Conservation (phyloP, 768 basidiomycete species). For the Xanthoconium stramineum region DNA sequence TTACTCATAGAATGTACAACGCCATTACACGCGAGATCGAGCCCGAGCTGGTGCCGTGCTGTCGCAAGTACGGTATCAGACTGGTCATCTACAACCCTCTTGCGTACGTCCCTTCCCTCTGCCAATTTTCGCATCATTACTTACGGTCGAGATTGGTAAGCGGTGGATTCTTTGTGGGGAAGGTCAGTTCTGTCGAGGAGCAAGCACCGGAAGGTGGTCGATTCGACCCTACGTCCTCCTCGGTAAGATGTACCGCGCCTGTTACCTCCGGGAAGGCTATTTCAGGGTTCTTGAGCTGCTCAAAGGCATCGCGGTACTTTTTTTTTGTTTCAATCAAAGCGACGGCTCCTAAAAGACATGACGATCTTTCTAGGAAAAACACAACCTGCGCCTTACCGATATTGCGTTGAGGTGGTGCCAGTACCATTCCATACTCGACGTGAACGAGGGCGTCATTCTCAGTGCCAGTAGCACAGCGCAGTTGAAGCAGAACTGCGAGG, state of each 20-base stretch:
- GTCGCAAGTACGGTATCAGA: slow-evolving; percentile 54
- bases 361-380: slow-evolving; percentile 26
- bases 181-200: slow-evolving; percentile 38
- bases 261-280: slow-evolving; percentile 43
- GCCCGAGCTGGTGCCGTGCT: slow-evolving; percentile 51
- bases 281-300: slow-evolving; percentile 42
- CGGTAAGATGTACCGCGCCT: slow-evolving; percentile 44
- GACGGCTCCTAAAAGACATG: not conserved
- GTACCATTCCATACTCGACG: slow-evolving; percentile 48
- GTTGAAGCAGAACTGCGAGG: slow-evolving; percentile 41
- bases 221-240: slow-evolving; percentile 37
- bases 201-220: slow-evolving; percentile 35
- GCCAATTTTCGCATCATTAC: not conserved
- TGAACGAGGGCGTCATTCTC: slow-evolving; percentile 45
- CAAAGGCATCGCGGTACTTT: slow-evolving; percentile 37
- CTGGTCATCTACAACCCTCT: slow-evolving; percentile 58
- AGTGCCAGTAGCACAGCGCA: slow-evolving; percentile 47
- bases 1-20: slow-evolving; percentile 39
- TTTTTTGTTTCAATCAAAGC: not conserved
- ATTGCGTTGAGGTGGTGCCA: slow-evolving; percentile 62
- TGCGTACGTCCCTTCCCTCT: slow-evolving; percentile 32
- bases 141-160: not conserved
- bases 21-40: slow-evolving; percentile 48
- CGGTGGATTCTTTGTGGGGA: slow-evolving; percentile 39
- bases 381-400: slow-evolving; percentile 48